These are phyloP conservation scores for Hansenula sp. DNA, from an alignment of 1,139 yeast genomes.

Conservation along the genomic window DNA sequence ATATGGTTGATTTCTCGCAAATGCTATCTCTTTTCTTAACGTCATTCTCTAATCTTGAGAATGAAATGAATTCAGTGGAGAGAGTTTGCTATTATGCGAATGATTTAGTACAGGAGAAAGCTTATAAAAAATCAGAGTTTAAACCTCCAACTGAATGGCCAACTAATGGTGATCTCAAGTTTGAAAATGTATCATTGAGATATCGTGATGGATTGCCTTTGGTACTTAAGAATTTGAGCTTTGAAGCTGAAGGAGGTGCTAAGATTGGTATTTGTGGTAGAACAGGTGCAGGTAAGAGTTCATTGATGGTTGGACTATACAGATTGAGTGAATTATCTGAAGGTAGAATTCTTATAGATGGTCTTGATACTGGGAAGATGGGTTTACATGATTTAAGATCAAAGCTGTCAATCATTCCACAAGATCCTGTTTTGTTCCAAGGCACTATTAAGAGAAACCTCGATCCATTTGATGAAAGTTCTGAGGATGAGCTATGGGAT, in stretches of 20 bases:
- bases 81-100: constrained; percentile 69
- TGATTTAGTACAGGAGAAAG: constrained; percentile 62
- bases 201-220: constrained; percentile 76
- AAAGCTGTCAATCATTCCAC: constrained; percentile 51
- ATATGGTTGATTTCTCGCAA: constrained; percentile 51
- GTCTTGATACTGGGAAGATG: constrained; percentile 38
- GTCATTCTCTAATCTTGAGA: constrained; percentile 66
- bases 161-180: constrained; percentile 46
- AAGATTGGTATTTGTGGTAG: constrained; percentile 57
- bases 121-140: constrained; percentile 46
- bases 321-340: constrained; percentile 38
- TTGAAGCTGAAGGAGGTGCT: constrained; percentile 25
- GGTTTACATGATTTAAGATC: constrained; percentile 41
- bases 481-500: constrained; percentile 41
- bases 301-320: constrained; percentile 50
- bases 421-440: constrained; percentile 52
- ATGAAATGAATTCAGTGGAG: constrained; percentile 82
- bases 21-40: constrained; percentile 47
- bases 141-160: constrained; percentile 65
- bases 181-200: constrained; percentile 54
- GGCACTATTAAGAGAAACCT: constrained; percentile 47
- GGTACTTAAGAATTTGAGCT: constrained; percentile 56
- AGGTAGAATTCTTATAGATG: constrained; percentile 45
- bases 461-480: constrained; percentile 45
- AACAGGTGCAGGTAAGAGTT: constrained; percentile 59